phyloP scores from a whole-genome alignment of 306 rosid species.

The Begonia peltatifolia region DNA sequence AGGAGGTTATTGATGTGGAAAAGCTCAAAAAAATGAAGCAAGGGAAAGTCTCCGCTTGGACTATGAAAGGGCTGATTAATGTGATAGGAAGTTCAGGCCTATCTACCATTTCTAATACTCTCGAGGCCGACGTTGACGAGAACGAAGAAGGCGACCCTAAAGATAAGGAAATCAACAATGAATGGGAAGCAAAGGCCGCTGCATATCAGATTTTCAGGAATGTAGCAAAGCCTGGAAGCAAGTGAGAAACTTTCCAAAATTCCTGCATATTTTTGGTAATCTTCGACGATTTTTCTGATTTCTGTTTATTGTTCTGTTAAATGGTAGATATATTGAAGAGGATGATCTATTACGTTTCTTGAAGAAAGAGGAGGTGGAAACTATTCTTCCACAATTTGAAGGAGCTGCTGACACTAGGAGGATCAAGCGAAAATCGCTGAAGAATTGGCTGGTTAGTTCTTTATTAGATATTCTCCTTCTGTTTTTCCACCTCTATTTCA shows the following conservation, averaged over 20 bases:
- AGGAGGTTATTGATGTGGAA: conserved; percentile 72
- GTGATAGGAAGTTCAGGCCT: conserved; percentile 53
- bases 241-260: conserved; percentile 25
- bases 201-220: conserved; percentile 52
- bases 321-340: conserved; percentile 51
- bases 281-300: conserved; percentile 11
- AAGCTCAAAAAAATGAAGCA: conserved; percentile 63
- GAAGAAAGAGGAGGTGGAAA: conserved; percentile 55
- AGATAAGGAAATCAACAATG: conserved; percentile 56
- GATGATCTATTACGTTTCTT: conserved; percentile 67
- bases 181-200: conserved; percentile 71
- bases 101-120: conserved; percentile 50
- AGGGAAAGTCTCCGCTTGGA: conserved; percentile 78
- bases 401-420: conserved; percentile 51
- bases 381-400: conserved; percentile 53
- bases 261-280: neutral
- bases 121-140: conserved; percentile 22
- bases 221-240: conserved; percentile 50
- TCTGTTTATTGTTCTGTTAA: neutral
- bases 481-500: neutral
- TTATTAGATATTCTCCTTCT: neutral
- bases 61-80: conserved; percentile 61
- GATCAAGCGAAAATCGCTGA: conserved; percentile 59
- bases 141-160: conserved; percentile 36
- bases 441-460: conserved; percentile 63